Evolutionary conservation across 768 basidiomycete genomes (phyloP).

Genomic region (Boletus subparvulus): DNA sequence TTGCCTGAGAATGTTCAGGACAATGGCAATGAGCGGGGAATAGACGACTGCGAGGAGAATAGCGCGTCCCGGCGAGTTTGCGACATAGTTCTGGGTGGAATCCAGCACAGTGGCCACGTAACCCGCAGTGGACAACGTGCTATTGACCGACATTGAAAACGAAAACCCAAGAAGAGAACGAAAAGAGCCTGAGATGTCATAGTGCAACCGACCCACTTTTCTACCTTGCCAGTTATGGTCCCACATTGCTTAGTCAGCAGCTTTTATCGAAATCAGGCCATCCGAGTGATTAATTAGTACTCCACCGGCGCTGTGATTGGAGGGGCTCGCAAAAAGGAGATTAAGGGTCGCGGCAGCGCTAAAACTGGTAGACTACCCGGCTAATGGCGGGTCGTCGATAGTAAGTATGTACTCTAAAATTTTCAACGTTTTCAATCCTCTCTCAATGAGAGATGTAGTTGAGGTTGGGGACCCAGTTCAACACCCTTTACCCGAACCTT

Average conservation of each 20-base stretch:
- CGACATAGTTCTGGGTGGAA: constrained; percentile 19
- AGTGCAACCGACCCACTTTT: constrained; percentile 4
- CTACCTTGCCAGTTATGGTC: neutral
- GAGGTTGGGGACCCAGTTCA: constrained; percentile 31
- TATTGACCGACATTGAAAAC: constrained; percentile 27
- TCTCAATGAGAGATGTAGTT: constrained; percentile 20
- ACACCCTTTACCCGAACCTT: constrained; percentile 29
- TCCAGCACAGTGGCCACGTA: constrained; percentile 24
- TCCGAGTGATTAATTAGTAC: neutral
- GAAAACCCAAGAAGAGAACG: neutral
- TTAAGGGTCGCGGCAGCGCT: too few relatives aligned
- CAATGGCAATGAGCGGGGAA: constrained; percentile 62
- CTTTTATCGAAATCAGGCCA: constrained; percentile 18
- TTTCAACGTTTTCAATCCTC: neutral
- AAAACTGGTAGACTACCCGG: too few relatives aligned
- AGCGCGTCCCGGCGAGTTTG: constrained; percentile 26
- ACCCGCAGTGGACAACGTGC: constrained; percentile 22
- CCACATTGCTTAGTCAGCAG: constrained; percentile 25
- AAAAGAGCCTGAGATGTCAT: neutral
- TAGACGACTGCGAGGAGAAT: constrained; percentile 53
- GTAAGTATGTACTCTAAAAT: neutral
- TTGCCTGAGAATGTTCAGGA: constrained; percentile 78
- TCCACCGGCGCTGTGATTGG: too few relatives aligned
- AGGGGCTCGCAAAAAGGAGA: too few relatives aligned
- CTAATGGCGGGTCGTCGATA: too few relatives aligned